phyloP scores from a whole-genome alignment of 2,329 filamentous ascomycete genomes.

The Epichloe baconii region DNA sequence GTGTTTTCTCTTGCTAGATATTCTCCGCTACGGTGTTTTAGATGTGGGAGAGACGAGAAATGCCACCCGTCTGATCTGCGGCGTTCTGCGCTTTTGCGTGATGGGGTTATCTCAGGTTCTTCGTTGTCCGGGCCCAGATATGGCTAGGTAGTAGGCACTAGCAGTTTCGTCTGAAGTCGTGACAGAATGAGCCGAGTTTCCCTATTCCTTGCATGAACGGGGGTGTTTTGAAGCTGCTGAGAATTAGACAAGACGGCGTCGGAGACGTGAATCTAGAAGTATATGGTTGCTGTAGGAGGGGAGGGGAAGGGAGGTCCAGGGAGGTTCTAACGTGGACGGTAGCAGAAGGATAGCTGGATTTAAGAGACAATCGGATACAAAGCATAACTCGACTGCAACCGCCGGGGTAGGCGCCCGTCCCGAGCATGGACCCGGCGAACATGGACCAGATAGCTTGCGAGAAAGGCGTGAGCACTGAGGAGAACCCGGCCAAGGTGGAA shows the following conservation, averaged over 20 bases:
- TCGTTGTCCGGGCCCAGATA: neutral
- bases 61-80: conserved; percentile 1
- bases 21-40: neutral
- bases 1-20: neutral
- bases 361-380: neutral
- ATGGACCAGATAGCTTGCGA: neutral
- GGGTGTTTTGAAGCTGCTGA: neutral
- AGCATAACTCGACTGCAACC: neutral
- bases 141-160: neutral
- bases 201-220: neutral
- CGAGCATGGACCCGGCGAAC: neutral
- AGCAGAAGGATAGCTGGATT: neutral
- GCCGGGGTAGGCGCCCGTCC: conserved; percentile 3
- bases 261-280: conserved; percentile 3
- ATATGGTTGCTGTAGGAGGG: neutral
- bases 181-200: neutral
- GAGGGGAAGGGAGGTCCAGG: neutral
- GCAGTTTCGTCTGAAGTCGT: neutral
- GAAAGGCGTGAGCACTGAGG: neutral
- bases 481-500: neutral
- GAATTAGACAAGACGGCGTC: conserved; percentile 4
- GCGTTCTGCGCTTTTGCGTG: neutral
- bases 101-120: too few relatives aligned
- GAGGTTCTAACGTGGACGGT: neutral
- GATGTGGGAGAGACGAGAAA: neutral